phyloP scores from a whole-genome alignment of 2,329 filamentous ascomycete genomes.

The Scopulariopsis brevicaulis region DNA sequence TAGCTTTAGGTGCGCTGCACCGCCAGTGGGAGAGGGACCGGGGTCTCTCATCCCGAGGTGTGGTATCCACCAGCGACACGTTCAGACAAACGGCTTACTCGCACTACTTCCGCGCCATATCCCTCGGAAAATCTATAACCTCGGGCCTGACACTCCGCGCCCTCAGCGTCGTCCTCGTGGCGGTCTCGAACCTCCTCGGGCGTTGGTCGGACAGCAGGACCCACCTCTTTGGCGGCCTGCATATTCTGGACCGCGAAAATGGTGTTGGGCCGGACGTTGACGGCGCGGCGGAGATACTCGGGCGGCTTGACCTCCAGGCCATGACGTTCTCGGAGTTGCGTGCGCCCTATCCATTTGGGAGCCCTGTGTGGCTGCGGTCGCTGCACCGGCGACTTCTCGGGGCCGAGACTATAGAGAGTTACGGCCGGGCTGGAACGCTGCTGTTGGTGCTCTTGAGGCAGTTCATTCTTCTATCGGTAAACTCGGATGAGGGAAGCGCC shows the following conservation, averaged over 20 bases:
- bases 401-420: constrained; percentile 7
- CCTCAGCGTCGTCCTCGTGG: constrained; percentile 19
- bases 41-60: constrained; percentile 7
- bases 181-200: constrained; percentile 18
- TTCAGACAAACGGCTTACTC: constrained; percentile 10
- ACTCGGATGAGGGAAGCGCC: background rate
- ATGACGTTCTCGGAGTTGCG: constrained; percentile 20
- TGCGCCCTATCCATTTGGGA: constrained; percentile 16
- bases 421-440: background rate
- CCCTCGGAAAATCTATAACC: constrained; percentile 14
- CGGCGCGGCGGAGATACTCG: constrained; percentile 11
- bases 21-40: constrained; percentile 6
- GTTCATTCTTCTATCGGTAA: background rate
- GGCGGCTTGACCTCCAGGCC: constrained; percentile 19
- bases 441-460: constrained; percentile 1
- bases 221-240: constrained; percentile 18
- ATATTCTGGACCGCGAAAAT: constrained; percentile 11
- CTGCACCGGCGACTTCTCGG: background rate
- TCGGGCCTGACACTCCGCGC: constrained; percentile 16
- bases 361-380: constrained; percentile 3
- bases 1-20: constrained; percentile 22
- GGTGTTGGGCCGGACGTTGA: constrained; percentile 4
- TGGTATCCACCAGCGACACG: background rate
- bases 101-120: constrained; percentile 16
- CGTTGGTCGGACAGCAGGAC: constrained; percentile 17